phyloP scores from a whole-genome alignment of 2,329 filamentous ascomycete genomes.

The Monilinia polystroma region DNA sequence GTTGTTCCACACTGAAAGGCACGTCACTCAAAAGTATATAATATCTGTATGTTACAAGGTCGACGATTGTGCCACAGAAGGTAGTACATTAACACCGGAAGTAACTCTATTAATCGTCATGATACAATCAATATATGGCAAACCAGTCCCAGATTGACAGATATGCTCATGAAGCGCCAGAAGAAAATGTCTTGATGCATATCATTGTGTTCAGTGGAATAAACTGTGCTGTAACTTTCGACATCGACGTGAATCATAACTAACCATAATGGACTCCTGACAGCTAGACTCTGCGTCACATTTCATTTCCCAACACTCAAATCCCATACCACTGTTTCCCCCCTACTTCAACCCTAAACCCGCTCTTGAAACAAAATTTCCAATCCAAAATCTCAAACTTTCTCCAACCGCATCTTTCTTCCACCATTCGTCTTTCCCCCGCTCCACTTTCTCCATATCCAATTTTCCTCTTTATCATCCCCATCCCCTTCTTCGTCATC shows the following conservation, averaged over 20 bases:
- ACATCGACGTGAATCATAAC: background rate
- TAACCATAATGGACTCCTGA: background rate
- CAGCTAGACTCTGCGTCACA: background rate
- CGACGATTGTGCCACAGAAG: background rate
- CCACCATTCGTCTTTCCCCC: background rate
- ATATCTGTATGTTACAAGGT: background rate
- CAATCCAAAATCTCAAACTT: background rate
- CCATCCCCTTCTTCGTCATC: background rate
- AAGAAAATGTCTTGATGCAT: background rate
- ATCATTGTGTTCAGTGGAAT: too few relatives aligned
- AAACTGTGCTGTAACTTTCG: background rate
- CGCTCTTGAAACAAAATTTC: background rate
- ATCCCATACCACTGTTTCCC: too few relatives aligned
- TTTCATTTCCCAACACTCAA: background rate
- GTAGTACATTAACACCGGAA: background rate
- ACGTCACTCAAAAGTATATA: background rate
- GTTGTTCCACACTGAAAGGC: background rate
- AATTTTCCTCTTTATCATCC: background rate
- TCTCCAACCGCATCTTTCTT: constrained; percentile 5
- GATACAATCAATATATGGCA: too few relatives aligned
- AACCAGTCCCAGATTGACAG: too few relatives aligned
- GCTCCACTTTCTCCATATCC: background rate
- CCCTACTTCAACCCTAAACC: background rate
- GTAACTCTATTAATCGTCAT: too few relatives aligned
- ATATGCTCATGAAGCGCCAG: too few relatives aligned